phyloP scores from a whole-genome alignment of 306 rosid genomes.

The Medicago ruthenica region DNA sequence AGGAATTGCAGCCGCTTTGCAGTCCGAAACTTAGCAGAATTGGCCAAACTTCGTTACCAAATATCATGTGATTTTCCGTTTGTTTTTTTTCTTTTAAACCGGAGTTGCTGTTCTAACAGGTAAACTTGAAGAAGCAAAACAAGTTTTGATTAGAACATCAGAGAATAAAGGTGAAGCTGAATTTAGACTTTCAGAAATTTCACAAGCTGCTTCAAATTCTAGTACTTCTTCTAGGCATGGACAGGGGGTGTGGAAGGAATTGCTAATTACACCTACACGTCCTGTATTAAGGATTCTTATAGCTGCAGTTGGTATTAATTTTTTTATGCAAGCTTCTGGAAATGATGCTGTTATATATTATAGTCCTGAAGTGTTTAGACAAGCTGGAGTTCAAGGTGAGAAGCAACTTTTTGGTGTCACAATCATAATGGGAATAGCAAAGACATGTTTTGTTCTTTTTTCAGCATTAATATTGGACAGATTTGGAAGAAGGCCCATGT shows the following conservation, averaged over 20 bases:
- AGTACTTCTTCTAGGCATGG: constrained; percentile 18
- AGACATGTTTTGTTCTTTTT: constrained; percentile 61
- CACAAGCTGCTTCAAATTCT: constrained; percentile 45
- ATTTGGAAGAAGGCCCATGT: constrained; percentile 78
- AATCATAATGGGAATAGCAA: constrained; percentile 70
- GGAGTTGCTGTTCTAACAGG: constrained; percentile 33
- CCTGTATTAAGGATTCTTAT: constrained; percentile 62
- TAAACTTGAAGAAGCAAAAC: constrained; percentile 56
- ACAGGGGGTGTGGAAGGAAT: constrained; percentile 70
- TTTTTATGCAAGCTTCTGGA: constrained; percentile 95
- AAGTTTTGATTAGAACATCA: constrained; percentile 62
- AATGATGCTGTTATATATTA: constrained; percentile 94
- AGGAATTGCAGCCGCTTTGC: background rate
- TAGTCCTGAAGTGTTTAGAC: constrained; percentile 71
- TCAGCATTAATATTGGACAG: constrained; percentile 68
- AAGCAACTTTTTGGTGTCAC: constrained; percentile 66
- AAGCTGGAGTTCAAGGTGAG: constrained; percentile 67
- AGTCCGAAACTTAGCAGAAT: background rate
- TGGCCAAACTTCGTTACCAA: background rate
- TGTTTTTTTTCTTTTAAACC: background rate
- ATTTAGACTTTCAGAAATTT: constrained; percentile 60
- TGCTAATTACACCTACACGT: constrained; percentile 59
- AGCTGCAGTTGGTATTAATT: constrained; percentile 78
- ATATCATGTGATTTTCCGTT: background rate
- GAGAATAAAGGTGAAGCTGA: constrained; percentile 64